Base-by-base conservation (phyloP, 2,329 filamentous ascomycete genomes). In the Fusarium bulbicola region DNA sequence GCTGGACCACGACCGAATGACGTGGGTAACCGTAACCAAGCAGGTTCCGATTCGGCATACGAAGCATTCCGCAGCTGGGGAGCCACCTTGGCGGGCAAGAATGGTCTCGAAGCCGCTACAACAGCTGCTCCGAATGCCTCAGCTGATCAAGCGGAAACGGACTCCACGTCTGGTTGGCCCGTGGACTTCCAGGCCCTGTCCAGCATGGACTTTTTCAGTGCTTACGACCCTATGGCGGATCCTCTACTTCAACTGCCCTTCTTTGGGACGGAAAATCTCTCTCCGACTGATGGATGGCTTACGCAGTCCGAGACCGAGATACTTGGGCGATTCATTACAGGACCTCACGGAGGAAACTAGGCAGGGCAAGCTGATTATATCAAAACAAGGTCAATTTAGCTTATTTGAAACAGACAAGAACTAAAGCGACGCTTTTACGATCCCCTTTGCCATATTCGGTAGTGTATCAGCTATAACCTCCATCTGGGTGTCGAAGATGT, bases 201-300 rank as follows among this genome's bases (percentile, higher is more conserved):
- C 14, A 43, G 20, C 28, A 61, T 61, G 59, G 49, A 61, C 49
- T 61, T 61, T 32, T 61, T 61, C 49, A 61, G 59, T 37, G 49
- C 30, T 24, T 61, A 57, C 18, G 59, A 61, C 59, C 49, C 49
- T 7, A 21, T 14, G 49, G 30, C 49, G 14, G 59, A 61, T 57
- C 36, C 58, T 36, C 30, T 54, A 36, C 47, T 60, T 43, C 58
- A 60, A 28, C n/a, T 42, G 2, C 58, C 58, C 18, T 12, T 53
- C 4, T 54, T 60, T 21, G 58, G 46, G 7, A 43, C 58, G 1
- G 36, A 60, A 20, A 43, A 37, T 43, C 37, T 57, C 16, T 61
- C 59, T 37, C 59, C 49, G 9, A 21, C 59, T 37, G 49, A 36
- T 21, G 59, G 49, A 24, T 61, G 59, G 59, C 49, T 57, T 30